Evolutionary conservation across 106 monocot genomes (phyloP).

Genomic region (Allium sativum): DNA sequence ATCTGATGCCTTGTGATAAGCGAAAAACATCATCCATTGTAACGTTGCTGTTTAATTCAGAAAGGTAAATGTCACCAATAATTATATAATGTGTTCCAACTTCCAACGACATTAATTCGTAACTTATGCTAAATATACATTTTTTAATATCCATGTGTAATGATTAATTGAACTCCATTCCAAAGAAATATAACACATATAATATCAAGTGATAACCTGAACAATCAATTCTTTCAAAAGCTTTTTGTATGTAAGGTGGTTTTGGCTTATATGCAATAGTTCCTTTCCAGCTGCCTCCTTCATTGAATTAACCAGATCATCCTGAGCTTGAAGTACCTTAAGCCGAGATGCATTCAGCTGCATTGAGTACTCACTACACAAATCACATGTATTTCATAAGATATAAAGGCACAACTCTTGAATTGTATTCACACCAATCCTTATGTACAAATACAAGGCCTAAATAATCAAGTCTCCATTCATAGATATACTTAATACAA

Average conservation of each 20-base stretch:
- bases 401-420: neutral
- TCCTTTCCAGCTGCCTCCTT: slow-evolving; percentile 26
- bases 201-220: slow-evolving; percentile 8
- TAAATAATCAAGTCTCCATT: too few relatives aligned
- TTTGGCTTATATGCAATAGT: slow-evolving; percentile 10
- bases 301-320: slow-evolving; percentile 25
- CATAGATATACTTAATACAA: too few relatives aligned
- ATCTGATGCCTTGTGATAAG: too few relatives aligned
- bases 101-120: neutral
- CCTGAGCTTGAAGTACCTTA: slow-evolving; percentile 27
- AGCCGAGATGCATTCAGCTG: slow-evolving; percentile 30
- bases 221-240: slow-evolving; percentile 22
- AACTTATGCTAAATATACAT: neutral
- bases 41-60: too few relatives aligned
- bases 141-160: neutral
- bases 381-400: slow-evolving; percentile 4
- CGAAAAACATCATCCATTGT: too few relatives aligned
- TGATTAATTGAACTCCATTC: neutral
- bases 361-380: slow-evolving; percentile 27
- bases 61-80: too few relatives aligned
- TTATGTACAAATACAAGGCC: too few relatives aligned
- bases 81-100: too few relatives aligned
- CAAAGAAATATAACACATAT: neutral
- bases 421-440: too few relatives aligned
- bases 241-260: slow-evolving; percentile 19